Percentiles rank a stretch among this genome's conserved stretches.
phyloP scores from a whole-genome alignment of 2,329 filamentous ascomycete genomes.

The Graphilbum sp. region DNA sequence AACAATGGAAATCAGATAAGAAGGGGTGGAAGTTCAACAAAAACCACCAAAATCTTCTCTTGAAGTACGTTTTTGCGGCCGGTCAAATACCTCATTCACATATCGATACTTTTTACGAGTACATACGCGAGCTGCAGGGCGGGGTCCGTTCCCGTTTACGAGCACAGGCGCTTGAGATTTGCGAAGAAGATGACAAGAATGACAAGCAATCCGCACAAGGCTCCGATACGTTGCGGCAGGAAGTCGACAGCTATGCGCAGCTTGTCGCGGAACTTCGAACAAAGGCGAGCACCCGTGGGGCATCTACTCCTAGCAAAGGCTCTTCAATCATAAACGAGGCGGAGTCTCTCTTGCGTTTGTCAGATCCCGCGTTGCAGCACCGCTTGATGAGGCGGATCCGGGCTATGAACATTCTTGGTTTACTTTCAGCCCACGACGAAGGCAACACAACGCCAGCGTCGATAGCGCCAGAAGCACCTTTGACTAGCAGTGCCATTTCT shows the following conservation, averaged over 20 bases:
- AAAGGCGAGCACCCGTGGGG: conserved; percentile 16
- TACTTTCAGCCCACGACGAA: conserved; percentile 28
- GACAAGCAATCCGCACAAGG: conserved; percentile 27
- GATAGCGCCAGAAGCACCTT: conserved; percentile 12
- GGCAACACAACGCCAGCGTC: conserved; percentile 11
- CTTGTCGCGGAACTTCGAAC: not conserved
- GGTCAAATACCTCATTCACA: conserved; percentile 53
- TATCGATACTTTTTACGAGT: conserved; percentile 54
- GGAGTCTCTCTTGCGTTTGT: conserved; percentile 27
- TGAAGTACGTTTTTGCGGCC: conserved; percentile 66
- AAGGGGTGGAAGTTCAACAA: conserved; percentile 91
- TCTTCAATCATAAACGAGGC: conserved; percentile 24
- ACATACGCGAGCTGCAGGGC: conserved; percentile 66
- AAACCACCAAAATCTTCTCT: conserved; percentile 68
- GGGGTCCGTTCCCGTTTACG: conserved; percentile 52
- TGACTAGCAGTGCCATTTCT: too few species aligned
- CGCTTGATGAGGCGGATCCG: conserved; percentile 47
- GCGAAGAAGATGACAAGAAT: conserved; percentile 37
- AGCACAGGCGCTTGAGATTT: conserved; percentile 46
- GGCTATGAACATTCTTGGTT: conserved; percentile 38
- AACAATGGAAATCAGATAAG: conserved; percentile 54
- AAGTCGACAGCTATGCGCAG: conserved; percentile 19
- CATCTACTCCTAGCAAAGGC: conserved; percentile 27
- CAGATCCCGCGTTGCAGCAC: conserved; percentile 34
- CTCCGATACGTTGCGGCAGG: conserved; percentile 22